Evolutionary conservation across 441 rosid genomes (phyloP), one percentile per base, ranked within the genome.

Genomic region (Syzygium malaccense): DNA sequence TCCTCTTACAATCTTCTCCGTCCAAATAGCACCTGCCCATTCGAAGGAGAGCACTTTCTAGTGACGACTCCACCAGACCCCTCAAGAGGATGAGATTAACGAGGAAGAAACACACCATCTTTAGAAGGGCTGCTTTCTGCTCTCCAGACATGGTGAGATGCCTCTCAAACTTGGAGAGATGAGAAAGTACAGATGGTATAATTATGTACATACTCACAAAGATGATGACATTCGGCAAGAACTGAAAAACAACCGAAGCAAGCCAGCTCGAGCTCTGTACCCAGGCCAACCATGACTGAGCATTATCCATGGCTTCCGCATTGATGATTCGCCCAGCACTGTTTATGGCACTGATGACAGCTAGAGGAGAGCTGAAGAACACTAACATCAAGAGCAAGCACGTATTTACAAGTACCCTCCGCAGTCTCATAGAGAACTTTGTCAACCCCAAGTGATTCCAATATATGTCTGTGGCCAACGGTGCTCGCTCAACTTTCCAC

Each of bases 101-200:
- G 71, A 97, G 99, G 93, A 96, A 97, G 91, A 96, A 97, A 93
- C 99, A 98, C 90, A 98, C 99, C 99, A 97, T 95, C 95, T 96
- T 98, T 89, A 98, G 87, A 86, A 98, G 98, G 49, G 98, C 97
- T 64, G 99, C 99, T 93, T 95, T 94, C 90, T 96, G 98, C 92
- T 98, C 98, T 58, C 99, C 95, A 33, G 98, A 96, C 48, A 98
- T 95, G 13, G 99, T 98, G 60, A 96, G 91, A 88, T 96, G 99
- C 86, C 95, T 92, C 92, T 98, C 99, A 88, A 98, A 98, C 96
- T 96, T 98, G 89, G 99, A 95, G 45, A 98, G 93, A 91, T 96
- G 94, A 33, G 98, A 98, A 90, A 98, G 99, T 68, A 94, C 98
- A 54, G 98, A 95, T 28, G 99, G 99, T 85, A 98, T 93, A 68